Conservation (phyloP, 1,139 yeast species). For the Yamadazyma friedrichii region DNA sequence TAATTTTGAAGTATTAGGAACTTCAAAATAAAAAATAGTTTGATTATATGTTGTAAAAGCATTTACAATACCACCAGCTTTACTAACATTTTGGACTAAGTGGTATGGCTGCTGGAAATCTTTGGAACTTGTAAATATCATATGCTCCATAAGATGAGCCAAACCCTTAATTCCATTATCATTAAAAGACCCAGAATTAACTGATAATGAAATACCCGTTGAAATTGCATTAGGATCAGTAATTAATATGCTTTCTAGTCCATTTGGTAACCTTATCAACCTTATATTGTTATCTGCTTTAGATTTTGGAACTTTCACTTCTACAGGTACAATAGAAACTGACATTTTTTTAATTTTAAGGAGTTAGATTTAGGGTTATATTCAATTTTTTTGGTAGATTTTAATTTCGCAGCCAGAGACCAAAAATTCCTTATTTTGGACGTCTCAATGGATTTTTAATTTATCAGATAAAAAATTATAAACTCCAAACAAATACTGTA, state of each 20-base stretch:
- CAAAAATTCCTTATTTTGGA: conserved; percentile 5
- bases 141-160: conserved; percentile 76
- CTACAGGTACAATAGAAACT: conserved; percentile 1
- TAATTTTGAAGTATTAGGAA: conserved; percentile 38
- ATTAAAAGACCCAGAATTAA: conserved; percentile 61
- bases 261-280: conserved; percentile 37
- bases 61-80: conserved; percentile 56
- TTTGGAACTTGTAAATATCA: conserved; percentile 59
- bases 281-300: neutral
- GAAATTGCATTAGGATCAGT: conserved; percentile 54
- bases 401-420: conserved; percentile 10
- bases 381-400: neutral
- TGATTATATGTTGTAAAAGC: conserved; percentile 68
- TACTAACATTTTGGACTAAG: conserved; percentile 42
- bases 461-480: neutral
- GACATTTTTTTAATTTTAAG: neutral
- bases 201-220: conserved; percentile 47
- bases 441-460: conserved; percentile 6
- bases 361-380: neutral
- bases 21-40: conserved; percentile 59
- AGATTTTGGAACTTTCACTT: conserved; percentile 4
- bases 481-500: neutral
- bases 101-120: conserved; percentile 47
- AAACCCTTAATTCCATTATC: conserved; percentile 60
- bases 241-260: conserved; percentile 48